Evolutionary conservation across 2,329 filamentous ascomycete genomes (phyloP), one percentile per base, ranked within the genome.

Genomic region (Trichoderma aggressivum): DNA sequence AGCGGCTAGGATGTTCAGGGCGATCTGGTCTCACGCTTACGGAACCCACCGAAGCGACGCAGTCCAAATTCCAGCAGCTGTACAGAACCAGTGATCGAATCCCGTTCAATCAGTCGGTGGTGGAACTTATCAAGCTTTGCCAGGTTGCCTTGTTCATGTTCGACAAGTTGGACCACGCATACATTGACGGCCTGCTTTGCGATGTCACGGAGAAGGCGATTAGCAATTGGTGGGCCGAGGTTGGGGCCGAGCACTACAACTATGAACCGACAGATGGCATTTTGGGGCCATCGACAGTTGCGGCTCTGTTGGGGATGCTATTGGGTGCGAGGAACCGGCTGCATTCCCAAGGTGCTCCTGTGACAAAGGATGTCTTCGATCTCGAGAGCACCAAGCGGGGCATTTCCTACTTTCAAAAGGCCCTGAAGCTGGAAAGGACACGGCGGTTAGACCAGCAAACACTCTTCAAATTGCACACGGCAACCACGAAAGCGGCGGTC

Each of bases 221-320:
- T 76, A 91, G 91, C 73, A 93, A 98, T 79, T 99, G 96, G 96
- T 98, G 96, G 96, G 91, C 92, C 1, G 93, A 97, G 77, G 91
- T 98, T 72, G 96, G 96, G 2, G 91, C 91, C 0, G 95, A 98
- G 75, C 91, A 96, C 77, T 98, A 95, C 84, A 97, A 95, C 70
- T 89, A 94, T 39, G 96, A 98, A 80, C 95, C 96, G 1, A 92
- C 92, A 11, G 96, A 99, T 81, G 95, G 95, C 14, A 94, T 97
- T 26, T 84, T 99, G 3, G 96, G 96, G 0, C 94, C 96, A 2
- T 97, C 93, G 0, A 98, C 94, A 0, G 94, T 98, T 8, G 90
- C 94, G 26, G 95, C 93, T 2, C 82, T 99, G 24, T 83, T 99
- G 5, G 96, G 96, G 4, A 90, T 96, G 79, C 84, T 98, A 7